Conservation (phyloP, 1,284 basidiomycete genomes). For the Agroathelia rolfsii region DNA sequence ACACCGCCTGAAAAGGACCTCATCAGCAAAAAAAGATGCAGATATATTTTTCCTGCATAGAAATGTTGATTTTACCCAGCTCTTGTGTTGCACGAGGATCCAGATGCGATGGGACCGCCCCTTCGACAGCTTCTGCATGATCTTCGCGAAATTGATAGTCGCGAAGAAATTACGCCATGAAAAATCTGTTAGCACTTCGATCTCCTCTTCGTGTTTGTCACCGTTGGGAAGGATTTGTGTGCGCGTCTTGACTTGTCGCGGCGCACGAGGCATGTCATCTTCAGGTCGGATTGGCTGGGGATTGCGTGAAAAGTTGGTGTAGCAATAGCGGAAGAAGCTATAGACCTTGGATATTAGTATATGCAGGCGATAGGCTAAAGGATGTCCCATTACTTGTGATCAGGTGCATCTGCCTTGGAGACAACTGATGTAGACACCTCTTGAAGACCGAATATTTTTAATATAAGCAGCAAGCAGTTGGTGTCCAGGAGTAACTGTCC, state of each 20-base stretch:
- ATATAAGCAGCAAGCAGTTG: slow-evolving; percentile 86
- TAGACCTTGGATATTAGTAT: slow-evolving; percentile 10
- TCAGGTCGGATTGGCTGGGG: slow-evolving; percentile 42
- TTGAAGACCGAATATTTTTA: slow-evolving; percentile 97
- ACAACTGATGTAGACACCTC: slow-evolving; percentile 80
- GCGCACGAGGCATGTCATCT: slow-evolving; percentile 49
- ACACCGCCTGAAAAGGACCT: slow-evolving; percentile 75
- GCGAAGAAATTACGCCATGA: slow-evolving; percentile 99
- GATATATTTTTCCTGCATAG: not conserved
- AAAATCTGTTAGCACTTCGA: slow-evolving; percentile 88
- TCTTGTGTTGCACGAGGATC: slow-evolving; percentile 97
- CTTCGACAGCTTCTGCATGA: slow-evolving; percentile 97
- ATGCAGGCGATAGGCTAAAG: slow-evolving; percentile 3
- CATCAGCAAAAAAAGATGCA: slow-evolving; percentile 10
- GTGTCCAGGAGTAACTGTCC: slow-evolving; percentile 92
- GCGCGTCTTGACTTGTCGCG: slow-evolving; percentile 47
- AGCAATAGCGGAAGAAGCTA: slow-evolving; percentile 95
- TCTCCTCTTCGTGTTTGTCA: slow-evolving; percentile 69
- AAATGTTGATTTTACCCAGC: slow-evolving; percentile 55
- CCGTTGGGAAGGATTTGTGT: slow-evolving; percentile 55
- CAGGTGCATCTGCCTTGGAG: slow-evolving; percentile 82
- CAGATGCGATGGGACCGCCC: slow-evolving; percentile 89
- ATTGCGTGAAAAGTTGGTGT: slow-evolving; percentile 60
- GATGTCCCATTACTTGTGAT: slow-evolving; percentile 55
- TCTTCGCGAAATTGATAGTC: slow-evolving; percentile 95